A percentile compares a stretch with the other conserved stretches of the same genome.
Conservation (phyloP, 495 filamentous ascomycete species). For the Aspergillus carlsbadensis region DNA sequence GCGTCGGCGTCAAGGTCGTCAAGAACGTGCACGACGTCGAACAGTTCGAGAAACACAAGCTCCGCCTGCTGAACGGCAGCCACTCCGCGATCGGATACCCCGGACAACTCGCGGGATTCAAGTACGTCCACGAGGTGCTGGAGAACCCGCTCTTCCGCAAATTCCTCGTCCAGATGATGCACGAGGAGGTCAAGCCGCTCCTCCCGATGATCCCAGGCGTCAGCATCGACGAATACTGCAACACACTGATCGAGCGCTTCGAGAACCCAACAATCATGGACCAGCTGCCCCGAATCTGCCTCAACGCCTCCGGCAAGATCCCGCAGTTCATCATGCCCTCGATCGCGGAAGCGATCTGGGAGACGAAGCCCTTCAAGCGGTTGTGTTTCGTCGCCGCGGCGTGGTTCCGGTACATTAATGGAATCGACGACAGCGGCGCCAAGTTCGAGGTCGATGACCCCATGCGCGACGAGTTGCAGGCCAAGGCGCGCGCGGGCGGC, state of each 20-base stretch:
- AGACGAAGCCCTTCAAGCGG: slow-evolving; percentile 41
- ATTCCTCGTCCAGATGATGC: slow-evolving; percentile 49
- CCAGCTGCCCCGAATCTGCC: slow-evolving; percentile 45
- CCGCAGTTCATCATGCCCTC: slow-evolving; percentile 53
- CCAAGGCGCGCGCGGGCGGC: slow-evolving; percentile 37
- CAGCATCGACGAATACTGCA: slow-evolving; percentile 45
- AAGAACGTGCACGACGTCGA: slow-evolving; percentile 45
- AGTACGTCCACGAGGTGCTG: slow-evolving; percentile 50
- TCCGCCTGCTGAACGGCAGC: slow-evolving; percentile 47
- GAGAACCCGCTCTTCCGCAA: slow-evolving; percentile 38
- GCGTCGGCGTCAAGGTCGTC: slow-evolving; percentile 47
- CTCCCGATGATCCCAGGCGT: slow-evolving; percentile 45
- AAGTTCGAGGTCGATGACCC: slow-evolving; percentile 42
- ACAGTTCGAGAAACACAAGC: slow-evolving; percentile 51
- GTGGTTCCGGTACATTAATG: slow-evolving; percentile 47
- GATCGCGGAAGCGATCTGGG: slow-evolving; percentile 48
- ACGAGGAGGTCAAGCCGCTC: slow-evolving; percentile 48
- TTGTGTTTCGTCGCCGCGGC: slow-evolving; percentile 45
- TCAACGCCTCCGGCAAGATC: slow-evolving; percentile 49
- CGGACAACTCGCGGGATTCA: slow-evolving; percentile 45
- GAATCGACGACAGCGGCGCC: slow-evolving; percentile 42
- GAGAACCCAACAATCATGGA: slow-evolving; percentile 50
- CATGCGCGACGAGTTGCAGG: slow-evolving; percentile 44
- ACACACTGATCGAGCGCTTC: slow-evolving; percentile 48
- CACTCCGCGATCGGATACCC: slow-evolving; percentile 48